Percentiles rank a stretch among this genome's conserved stretches.
phyloP scores from a whole-genome alignment of 1,284 basidiomycete species.

The Melampsora medusae region DNA sequence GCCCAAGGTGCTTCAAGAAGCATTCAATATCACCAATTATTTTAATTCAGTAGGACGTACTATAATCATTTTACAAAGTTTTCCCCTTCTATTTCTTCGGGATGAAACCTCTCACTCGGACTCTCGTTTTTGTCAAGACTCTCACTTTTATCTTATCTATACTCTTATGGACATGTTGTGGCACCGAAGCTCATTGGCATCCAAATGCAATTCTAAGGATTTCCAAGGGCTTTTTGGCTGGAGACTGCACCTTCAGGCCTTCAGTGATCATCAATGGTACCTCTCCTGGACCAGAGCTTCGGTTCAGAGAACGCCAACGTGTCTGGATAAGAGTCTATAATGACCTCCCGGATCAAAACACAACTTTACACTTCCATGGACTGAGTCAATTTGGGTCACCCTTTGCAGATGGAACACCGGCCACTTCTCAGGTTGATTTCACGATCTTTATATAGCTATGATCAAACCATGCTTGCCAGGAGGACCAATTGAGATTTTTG shows the following conservation, averaged over 20 bases:
- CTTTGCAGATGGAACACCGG: constrained; percentile 37
- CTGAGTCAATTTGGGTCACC: constrained; percentile 39
- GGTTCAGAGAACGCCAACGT: constrained; percentile 25
- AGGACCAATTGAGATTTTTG: neutral
- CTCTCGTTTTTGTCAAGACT: neutral
- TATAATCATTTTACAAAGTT: too few species aligned
- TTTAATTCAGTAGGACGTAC: too few species aligned
- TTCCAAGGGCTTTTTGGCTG: constrained; percentile 7
- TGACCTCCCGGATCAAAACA: constrained; percentile 24
- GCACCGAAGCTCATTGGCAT: neutral
- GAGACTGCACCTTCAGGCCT: constrained; percentile 17
- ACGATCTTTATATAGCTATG: neutral
- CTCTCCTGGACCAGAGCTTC: constrained; percentile 36
- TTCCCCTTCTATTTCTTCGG: too few species aligned
- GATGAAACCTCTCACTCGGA: too few species aligned
- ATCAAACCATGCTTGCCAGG: neutral
- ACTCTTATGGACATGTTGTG: neutral
- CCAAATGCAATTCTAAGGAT: constrained; percentile 26
- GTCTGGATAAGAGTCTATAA: constrained; percentile 43
- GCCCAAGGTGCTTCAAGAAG: too few species aligned
- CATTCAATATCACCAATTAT: too few species aligned
- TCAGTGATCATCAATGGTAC: constrained; percentile 32
- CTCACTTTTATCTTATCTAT: neutral
- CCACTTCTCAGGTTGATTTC: constrained; percentile 17
- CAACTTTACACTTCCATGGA: constrained; percentile 41